Evolutionary conservation across 2,329 filamentous ascomycete genomes (phyloP), one percentile per base, ranked within the genome.

Genomic region (Colletotrichum theobromicola): DNA sequence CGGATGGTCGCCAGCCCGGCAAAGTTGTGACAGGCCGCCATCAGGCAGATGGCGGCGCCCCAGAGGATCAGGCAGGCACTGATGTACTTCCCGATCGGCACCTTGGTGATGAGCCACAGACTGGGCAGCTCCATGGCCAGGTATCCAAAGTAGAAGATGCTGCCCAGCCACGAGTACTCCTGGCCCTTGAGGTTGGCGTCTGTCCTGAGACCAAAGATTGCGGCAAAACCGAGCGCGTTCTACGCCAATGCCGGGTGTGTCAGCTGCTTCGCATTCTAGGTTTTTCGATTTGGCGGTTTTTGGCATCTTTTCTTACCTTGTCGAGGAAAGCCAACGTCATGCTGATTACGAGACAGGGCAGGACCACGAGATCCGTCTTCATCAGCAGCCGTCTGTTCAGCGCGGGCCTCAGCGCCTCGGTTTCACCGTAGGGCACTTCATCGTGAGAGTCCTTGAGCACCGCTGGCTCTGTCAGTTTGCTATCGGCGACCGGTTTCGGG

Each of bases 101-200:
- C 81, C 0, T 77, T 66, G 1, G 90, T 87, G 88, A 92, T 91
- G 18, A 93, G 81, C 42, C 61, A 91, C 88, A 5, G 88, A 85
- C 76, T 89, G 89, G 0, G 90, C 90, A 2, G 92, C 74, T 91
- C 89, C 89, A 90, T 92, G 61, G 83, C 88, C 37, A 93, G 85
- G 79, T 93, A 90, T 2, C 90, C 90, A 26, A 93, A 90, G 2
- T 90, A 86, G 1, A 87, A 84, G 57, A 92, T 90, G 7, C 89
- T 91, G 24, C 89, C 88, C 26, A 92, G 80, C 24, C 92, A 81
- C 0, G 89, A 90, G 82, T 91, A 91, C 74, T 91, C 85, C 70
- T 88, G 86, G 2, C 89, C 89, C 0, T 81, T 86, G 18, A 92
- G 85, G 60, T 85, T 76, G 3, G 87, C 85, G 77, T 91, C 90